These are phyloP conservation scores for Candida suzukii DNA, from an alignment of 805 yeast genomes.

Conservation along the genomic window DNA sequence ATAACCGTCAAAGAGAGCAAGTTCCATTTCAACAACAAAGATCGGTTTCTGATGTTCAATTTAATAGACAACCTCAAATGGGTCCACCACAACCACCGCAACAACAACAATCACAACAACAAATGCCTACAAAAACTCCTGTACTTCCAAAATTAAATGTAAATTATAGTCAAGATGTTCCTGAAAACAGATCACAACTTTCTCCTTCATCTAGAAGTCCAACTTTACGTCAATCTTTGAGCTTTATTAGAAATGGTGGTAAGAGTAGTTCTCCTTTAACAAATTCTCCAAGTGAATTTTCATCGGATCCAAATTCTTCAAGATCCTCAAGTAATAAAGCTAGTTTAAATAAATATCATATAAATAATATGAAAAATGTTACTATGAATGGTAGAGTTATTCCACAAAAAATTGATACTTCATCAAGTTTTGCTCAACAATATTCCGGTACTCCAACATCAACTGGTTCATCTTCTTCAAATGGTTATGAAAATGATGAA, in stretches of 20 bases:
- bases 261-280: slow-evolving; percentile 16
- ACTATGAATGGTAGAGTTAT: slow-evolving; percentile 37
- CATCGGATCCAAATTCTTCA: not conserved
- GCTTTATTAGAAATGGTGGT: slow-evolving; percentile 24
- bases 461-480: not conserved
- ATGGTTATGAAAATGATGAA: slow-evolving; percentile 1
- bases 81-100: slow-evolving; percentile 4
- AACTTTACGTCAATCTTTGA: slow-evolving; percentile 30
- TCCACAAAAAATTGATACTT: slow-evolving; percentile 36
- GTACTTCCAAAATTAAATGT: slow-evolving; percentile 5
- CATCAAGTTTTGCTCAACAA: not conserved
- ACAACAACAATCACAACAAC: not conserved
- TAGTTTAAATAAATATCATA: slow-evolving; percentile 27
- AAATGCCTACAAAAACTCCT: slow-evolving; percentile 1
- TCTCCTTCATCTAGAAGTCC: slow-evolving; percentile 22
- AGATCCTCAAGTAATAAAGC: not conserved
- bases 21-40: slow-evolving; percentile 1
- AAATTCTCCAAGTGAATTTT: not conserved
- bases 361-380: slow-evolving; percentile 26
- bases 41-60: slow-evolving; percentile 2
- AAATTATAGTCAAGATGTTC: not conserved
- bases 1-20: not conserved
- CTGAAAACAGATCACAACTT: not conserved
- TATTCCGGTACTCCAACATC: not conserved
- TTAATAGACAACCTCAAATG: not conserved